phyloP scores from a whole-genome alignment of 768 basidiomycete species.

The Suillus bovinus region DNA sequence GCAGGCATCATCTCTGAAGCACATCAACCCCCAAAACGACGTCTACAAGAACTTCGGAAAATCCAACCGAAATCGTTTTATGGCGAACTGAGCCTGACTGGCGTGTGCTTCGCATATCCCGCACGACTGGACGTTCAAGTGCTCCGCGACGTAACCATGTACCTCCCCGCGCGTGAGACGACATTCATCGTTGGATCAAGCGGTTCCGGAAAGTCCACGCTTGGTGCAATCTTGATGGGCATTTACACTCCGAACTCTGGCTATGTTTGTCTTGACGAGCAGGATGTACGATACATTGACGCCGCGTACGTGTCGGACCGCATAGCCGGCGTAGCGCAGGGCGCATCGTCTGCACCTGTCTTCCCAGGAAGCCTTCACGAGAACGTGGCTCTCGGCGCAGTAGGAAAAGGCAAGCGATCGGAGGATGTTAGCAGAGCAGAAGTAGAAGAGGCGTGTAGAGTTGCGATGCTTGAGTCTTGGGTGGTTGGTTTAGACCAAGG shows the following conservation, averaged over 20 bases:
- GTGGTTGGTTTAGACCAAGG: conserved; percentile 80
- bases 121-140: conserved; percentile 64
- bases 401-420: conserved; percentile 44
- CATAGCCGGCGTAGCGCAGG: conserved; percentile 79
- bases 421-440: conserved; percentile 61
- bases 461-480: conserved; percentile 87
- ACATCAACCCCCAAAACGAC: conserved; percentile 12
- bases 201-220: conserved; percentile 77
- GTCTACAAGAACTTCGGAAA: conserved; percentile 46
- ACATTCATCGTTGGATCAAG: conserved; percentile 82
- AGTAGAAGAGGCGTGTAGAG: conserved; percentile 80
- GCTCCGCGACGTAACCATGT: conserved; percentile 59
- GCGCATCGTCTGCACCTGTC: conserved; percentile 55
- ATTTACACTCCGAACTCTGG: conserved; percentile 73
- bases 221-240: conserved; percentile 63
- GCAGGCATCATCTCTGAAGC: conserved; percentile 15
- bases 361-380: conserved; percentile 82
- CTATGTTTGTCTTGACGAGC: conserved; percentile 76
- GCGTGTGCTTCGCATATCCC: conserved; percentile 72
- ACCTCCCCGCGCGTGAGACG: conserved; percentile 68
- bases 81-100: conserved; percentile 67
- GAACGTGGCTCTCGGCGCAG: conserved; percentile 80
- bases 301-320: conserved; percentile 63
- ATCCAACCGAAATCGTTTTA: conserved; percentile 63
- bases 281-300: conserved; percentile 76